Percentiles rank a stretch among this genome's conserved stretches.
Evolutionary conservation across 371 early-diverging fungal species (phyloP).

Genomic region (Conidiobolus incongruus): DNA sequence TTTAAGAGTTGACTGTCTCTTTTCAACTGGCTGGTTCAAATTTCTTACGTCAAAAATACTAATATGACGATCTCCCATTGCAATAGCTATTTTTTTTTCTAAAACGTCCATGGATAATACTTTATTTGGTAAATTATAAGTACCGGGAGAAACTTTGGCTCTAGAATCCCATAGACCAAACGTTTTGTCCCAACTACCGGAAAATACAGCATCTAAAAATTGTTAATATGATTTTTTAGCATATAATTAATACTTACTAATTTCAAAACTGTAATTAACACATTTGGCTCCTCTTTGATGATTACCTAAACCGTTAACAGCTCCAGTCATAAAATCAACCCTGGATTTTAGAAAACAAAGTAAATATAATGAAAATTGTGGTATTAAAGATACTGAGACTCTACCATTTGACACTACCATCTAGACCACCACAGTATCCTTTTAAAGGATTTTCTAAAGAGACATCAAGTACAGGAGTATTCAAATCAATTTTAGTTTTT

Average conservation of each 20-base stretch:
- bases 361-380: too few relatives aligned
- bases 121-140: constrained; percentile 30
- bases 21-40: constrained; percentile 42
- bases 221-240: too few relatives aligned
- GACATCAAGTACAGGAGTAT: constrained; percentile 48
- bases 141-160: constrained; percentile 10
- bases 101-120: constrained; percentile 60
- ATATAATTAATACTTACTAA: too few relatives aligned
- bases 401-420: constrained; percentile 29
- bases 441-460: constrained; percentile 31
- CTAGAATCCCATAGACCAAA: constrained; percentile 51
- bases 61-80: constrained; percentile 52
- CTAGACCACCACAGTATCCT: constrained; percentile 44
- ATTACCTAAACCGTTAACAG: background rate
- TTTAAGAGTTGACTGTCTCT: constrained; percentile 53
- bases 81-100: constrained; percentile 51
- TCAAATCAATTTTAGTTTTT: constrained; percentile 22
- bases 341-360: too few relatives aligned
- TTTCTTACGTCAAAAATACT: constrained; percentile 66
- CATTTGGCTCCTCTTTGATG: too few relatives aligned
- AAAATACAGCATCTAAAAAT: constrained; percentile 26
- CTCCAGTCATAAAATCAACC: constrained; percentile 11
- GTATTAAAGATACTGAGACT: too few relatives aligned
- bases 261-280: too few relatives aligned
- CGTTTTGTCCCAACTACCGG: constrained; percentile 82